phyloP scores from a whole-genome alignment of 139 green algal genomes.

The Chlorella sp. region DNA sequence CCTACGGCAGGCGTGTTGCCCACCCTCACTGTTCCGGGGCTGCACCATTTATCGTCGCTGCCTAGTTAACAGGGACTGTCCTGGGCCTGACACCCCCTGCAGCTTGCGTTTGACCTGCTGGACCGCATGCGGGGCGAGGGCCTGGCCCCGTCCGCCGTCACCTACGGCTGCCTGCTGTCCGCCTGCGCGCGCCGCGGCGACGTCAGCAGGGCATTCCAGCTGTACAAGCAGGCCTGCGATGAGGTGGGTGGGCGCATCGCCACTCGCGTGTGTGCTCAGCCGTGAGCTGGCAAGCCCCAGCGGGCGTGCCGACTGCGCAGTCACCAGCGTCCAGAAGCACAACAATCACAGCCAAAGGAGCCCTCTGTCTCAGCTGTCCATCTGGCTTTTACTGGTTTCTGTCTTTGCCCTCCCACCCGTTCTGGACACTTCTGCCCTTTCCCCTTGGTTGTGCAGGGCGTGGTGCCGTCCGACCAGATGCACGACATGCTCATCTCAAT shows the following conservation, averaged over 20 bases:
- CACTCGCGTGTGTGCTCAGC: neutral
- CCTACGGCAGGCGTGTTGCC: too few species aligned
- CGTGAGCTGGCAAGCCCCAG: too few species aligned
- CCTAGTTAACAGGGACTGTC: too few species aligned
- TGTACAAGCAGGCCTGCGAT: conserved; percentile 61
- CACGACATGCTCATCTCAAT: conserved; percentile 66
- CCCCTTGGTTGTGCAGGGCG: conserved; percentile 9
- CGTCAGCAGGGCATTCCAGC: conserved; percentile 52
- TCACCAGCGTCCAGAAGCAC: too few species aligned
- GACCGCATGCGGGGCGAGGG: conserved; percentile 47
- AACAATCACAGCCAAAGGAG: too few species aligned
- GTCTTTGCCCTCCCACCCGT: too few species aligned
- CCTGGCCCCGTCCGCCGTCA: conserved; percentile 57
- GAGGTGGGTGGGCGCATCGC: conserved; percentile 23
- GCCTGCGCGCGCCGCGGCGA: conserved; percentile 46
- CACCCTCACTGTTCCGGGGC: too few species aligned
- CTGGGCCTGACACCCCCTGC: neutral
- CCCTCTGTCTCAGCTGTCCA: neutral
- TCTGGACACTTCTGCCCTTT: neutral
- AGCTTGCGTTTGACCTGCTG: conserved; percentile 50
- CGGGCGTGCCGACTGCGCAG: too few species aligned
- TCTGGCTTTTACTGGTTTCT: neutral
- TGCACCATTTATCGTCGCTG: too few species aligned
- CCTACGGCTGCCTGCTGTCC: conserved; percentile 68
- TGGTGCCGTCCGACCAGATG: conserved; percentile 60